Evolutionary conservation across 352 stramenopile species (phyloP).

Genomic region (Pythium plurisporium): DNA sequence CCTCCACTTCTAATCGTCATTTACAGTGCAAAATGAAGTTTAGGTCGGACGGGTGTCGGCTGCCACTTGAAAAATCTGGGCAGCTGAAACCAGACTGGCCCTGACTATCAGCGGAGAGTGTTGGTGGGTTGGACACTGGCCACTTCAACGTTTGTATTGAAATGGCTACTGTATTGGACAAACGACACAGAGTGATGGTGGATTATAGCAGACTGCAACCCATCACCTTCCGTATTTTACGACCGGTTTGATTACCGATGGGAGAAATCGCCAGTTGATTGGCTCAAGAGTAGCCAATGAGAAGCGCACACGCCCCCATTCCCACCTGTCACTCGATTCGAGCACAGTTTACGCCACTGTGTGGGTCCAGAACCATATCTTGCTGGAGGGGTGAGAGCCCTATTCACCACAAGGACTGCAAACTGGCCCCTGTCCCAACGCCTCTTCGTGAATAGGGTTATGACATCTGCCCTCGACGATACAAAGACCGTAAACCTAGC

Average conservation of each 20-base stretch:
- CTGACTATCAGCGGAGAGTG: conserved; percentile 8
- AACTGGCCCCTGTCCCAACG: conserved; percentile 4
- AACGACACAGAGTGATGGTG: conserved; percentile 19
- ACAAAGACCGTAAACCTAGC: background rate
- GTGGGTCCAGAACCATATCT: conserved; percentile 2
- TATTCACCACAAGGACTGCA: background rate
- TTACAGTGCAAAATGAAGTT: background rate
- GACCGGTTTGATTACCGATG: background rate
- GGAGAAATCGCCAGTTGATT: background rate
- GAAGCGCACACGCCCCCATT: conserved; percentile 11
- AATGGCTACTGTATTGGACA: conserved; percentile 14
- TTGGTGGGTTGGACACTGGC: conserved; percentile 21
- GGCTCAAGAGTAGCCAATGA: conserved; percentile 11
- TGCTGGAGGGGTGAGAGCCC: conserved; percentile 3
- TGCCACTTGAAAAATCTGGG: conserved; percentile 14
- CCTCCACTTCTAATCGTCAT: conserved; percentile 4
- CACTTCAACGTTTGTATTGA: conserved; percentile 23
- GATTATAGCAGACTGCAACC: conserved; percentile 17
- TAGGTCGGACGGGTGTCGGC: background rate
- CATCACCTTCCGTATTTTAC: conserved; percentile 12
- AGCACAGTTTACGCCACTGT: background rate
- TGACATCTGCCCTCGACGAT: conserved; percentile 22
- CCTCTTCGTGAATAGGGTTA: conserved; percentile 18
- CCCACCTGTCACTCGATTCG: conserved; percentile 12
- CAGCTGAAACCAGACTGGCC: conserved; percentile 19